phyloP scores from a whole-genome alignment of 1,139 yeast species.

The Candida sanyaensis region DNA sequence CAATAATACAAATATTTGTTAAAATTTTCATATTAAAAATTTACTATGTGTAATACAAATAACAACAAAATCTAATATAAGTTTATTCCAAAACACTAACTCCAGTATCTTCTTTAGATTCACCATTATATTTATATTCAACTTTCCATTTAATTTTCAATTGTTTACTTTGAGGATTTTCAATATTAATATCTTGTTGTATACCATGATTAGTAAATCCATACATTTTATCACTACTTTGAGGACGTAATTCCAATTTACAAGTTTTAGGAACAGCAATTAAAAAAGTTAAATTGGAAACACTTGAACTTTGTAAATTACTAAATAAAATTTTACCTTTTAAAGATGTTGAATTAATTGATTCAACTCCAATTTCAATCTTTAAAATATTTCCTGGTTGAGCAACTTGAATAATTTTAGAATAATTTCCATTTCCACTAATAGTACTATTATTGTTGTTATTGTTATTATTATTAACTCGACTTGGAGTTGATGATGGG shows the following conservation, averaged over 20 bases:
- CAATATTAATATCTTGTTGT: slow-evolving; percentile 61
- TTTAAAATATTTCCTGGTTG: slow-evolving; percentile 49
- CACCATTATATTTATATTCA: slow-evolving; percentile 53
- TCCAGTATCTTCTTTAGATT: slow-evolving; percentile 56
- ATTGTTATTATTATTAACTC: slow-evolving; percentile 22
- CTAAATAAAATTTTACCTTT: slow-evolving; percentile 48
- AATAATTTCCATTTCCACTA: slow-evolving; percentile 5
- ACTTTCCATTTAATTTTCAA: slow-evolving; percentile 85
- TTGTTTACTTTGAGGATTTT: slow-evolving; percentile 47
- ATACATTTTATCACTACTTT: slow-evolving; percentile 57
- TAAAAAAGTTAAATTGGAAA: slow-evolving; percentile 58
- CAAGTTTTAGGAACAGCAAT: slow-evolving; percentile 83
- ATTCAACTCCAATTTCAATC: slow-evolving; percentile 50
- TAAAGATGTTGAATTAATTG: slow-evolving; percentile 37
- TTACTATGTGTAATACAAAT: background rate
- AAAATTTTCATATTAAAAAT: background rate
- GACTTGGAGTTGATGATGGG: slow-evolving; percentile 40
- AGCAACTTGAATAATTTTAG: slow-evolving; percentile 31
- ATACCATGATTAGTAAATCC: slow-evolving; percentile 57
- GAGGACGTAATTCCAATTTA: slow-evolving; percentile 67
- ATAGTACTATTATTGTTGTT: background rate
- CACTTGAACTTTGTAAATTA: slow-evolving; percentile 36
- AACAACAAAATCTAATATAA: background rate
- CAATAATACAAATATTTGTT: too few relatives aligned
- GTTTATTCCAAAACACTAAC: slow-evolving; percentile 35